Base-by-base conservation (phyloP, 257 asterid species). In the Solanum appendiculatum region DNA sequence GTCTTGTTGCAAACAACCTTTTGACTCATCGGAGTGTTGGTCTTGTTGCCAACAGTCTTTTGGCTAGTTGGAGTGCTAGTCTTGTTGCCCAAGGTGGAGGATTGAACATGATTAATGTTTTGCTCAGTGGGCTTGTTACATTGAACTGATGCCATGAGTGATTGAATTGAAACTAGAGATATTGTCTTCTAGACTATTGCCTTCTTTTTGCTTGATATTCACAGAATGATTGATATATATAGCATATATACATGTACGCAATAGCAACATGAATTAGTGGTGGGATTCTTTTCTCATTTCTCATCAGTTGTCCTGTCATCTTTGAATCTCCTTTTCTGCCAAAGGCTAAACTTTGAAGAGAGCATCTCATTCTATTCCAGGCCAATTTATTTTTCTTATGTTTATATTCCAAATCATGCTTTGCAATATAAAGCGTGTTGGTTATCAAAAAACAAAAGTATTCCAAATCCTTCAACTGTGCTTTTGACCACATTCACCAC, bases 311-410 rank as follows among this genome's bases (percentile, higher is more conserved):
- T 85, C 72, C 83, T 54, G 37, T 70, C 83, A 48, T 48, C 37
- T 86, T 29, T 70, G 83, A 86, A 70, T 86, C 87, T 72, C 87
- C 37, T 86, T 86, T 86, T 70, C 70, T 86, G 34, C 84, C 84
- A 48, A 72, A 46, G 46, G 54, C 56, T 40, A 33, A 81, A 86
- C 87, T 86, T 86, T 36, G 48, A 86, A 86, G 87, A 86, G 87
- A 48, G 87, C 66, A 86, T 86, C 48, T 86, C 68, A 72, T 86
- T 86, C 84, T 70, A 86, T 86, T 86, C 69, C 68, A 14, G 15
- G 72, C 34, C 63, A 69, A 20, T 2, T 23, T 46, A 54, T 69
- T 14, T 56, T 70, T 70, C 34, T 48, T 70, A 66, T 33, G 18
- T 4, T 29, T 34, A 9, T 86, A 86, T 72, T 86, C 87, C 84